Evolutionary conservation across 495 filamentous ascomycete species (phyloP).

Genomic region (Lindgomyces ingoldianus): DNA sequence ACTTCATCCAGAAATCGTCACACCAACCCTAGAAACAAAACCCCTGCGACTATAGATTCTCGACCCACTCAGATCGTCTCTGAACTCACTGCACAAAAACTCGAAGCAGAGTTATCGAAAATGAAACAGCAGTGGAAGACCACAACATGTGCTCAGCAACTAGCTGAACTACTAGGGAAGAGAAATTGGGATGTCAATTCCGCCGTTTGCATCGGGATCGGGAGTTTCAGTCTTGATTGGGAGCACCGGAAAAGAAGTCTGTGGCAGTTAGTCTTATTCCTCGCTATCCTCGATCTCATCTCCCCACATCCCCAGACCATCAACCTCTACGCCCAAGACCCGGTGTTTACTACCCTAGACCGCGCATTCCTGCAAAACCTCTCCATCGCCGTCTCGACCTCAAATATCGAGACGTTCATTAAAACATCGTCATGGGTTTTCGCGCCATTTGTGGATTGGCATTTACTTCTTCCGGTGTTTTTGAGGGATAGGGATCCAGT

Average conservation of each 20-base stretch:
- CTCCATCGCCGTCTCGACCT: neutral
- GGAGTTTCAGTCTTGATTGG: conserved; percentile 36
- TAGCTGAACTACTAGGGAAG: conserved; percentile 6
- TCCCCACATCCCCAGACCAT: conserved; percentile 21
- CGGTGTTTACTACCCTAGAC: too few relatives aligned
- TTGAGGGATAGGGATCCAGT: conserved; percentile 23
- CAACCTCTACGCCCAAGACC: conserved; percentile 30
- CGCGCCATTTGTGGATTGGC: conserved; percentile 33
- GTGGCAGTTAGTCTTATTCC: conserved; percentile 38
- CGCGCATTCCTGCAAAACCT: conserved; percentile 23
- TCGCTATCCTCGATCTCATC: conserved; percentile 4
- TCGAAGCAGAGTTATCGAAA: conserved; percentile 11
- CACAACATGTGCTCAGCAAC: conserved; percentile 4
- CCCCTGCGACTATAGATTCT: too few relatives aligned
- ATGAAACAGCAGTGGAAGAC: conserved; percentile 10
- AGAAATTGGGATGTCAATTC: conserved; percentile 11
- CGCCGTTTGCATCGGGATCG: conserved; percentile 30
- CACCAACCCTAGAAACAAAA: too few relatives aligned
- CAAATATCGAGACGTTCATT: conserved; percentile 13
- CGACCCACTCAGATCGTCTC: too few relatives aligned
- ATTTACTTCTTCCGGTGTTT: conserved; percentile 25
- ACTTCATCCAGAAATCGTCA: too few relatives aligned
- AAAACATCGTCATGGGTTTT: conserved; percentile 20
- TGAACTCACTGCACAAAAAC: conserved; percentile 19
- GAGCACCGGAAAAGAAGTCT: conserved; percentile 20